Evolutionary conservation across 495 filamentous ascomycete genomes (phyloP).

Genomic region (Articulospora tetracladia): DNA sequence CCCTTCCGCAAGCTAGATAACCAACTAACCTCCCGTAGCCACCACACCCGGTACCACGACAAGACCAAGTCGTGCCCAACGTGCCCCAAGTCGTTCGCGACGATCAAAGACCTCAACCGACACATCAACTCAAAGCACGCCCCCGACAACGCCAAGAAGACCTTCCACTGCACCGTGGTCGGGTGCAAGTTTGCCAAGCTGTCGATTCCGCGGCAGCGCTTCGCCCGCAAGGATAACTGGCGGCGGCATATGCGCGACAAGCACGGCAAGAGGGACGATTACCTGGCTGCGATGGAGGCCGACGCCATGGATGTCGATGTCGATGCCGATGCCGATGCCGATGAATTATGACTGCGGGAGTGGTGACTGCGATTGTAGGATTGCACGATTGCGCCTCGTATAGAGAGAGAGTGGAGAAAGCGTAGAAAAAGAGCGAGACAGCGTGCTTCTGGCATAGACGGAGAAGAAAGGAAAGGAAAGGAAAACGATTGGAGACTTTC

Average conservation of each 20-base stretch:
- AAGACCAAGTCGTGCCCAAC: background rate
- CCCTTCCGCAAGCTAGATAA: background rate
- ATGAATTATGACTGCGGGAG: background rate
- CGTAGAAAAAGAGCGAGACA: too few relatives aligned
- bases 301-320: background rate
- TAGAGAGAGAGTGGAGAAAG: too few relatives aligned
- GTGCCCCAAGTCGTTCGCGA: background rate
- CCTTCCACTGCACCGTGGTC: background rate
- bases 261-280: background rate
- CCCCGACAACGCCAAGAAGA: background rate
- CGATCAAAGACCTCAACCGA: background rate
- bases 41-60: slow-evolving; percentile 4
- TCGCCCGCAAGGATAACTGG: slow-evolving; percentile 2
- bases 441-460: too few relatives aligned
- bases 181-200: slow-evolving; percentile 1
- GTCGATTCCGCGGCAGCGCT: background rate
- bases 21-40: background rate
- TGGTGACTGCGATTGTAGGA: background rate
- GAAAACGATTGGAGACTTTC: too few relatives aligned
- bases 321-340: background rate
- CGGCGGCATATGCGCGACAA: background rate
- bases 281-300: background rate
- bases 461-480: too few relatives aligned
- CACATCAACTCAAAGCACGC: background rate
- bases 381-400: background rate